Conservation (phyloP, 495 filamentous ascomycete species). For the Hyaloscypha bicolor region DNA sequence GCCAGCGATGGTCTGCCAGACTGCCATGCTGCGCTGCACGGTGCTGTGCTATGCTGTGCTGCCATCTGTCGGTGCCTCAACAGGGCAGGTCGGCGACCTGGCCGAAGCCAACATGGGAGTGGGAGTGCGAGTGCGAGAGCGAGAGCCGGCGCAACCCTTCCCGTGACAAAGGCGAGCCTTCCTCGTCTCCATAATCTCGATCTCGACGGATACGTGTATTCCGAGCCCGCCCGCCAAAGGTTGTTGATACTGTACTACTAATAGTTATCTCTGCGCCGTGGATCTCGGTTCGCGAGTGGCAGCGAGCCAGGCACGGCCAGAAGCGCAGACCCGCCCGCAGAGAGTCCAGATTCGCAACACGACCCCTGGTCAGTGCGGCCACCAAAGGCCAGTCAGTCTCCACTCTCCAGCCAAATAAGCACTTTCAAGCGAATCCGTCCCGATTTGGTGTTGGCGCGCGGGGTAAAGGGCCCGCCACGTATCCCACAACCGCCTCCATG, state of each 20-base stretch:
- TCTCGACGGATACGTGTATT: not conserved
- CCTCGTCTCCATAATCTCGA: not conserved
- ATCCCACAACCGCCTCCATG: not conserved
- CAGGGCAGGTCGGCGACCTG: not conserved
- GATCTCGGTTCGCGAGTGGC: not conserved
- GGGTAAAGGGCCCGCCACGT: conserved; percentile 7
- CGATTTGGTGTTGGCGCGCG: conserved; percentile 8
- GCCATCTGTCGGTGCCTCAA: too few relatives aligned
- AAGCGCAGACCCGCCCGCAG: too few relatives aligned
- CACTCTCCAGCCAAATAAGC: not conserved
- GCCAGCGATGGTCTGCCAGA: not conserved
- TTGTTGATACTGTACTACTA: not conserved
- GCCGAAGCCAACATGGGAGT: not conserved
- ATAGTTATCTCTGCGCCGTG: not conserved
- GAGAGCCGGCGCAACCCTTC: not conserved
- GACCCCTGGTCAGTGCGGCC: not conserved
- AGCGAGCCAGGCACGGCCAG: too few relatives aligned
- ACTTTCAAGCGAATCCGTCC: not conserved
- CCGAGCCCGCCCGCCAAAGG: not conserved
- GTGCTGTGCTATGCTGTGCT: too few relatives aligned
- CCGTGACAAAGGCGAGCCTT: not conserved
- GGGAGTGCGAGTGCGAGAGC: not conserved
- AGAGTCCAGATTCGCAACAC: not conserved
- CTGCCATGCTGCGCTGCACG: too few relatives aligned
- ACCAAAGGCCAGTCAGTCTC: not conserved